Evolutionary conservation across 2,329 filamentous ascomycete genomes (phyloP), one percentile per base, ranked within the genome.

Genomic region (Apiospora arundinis): DNA sequence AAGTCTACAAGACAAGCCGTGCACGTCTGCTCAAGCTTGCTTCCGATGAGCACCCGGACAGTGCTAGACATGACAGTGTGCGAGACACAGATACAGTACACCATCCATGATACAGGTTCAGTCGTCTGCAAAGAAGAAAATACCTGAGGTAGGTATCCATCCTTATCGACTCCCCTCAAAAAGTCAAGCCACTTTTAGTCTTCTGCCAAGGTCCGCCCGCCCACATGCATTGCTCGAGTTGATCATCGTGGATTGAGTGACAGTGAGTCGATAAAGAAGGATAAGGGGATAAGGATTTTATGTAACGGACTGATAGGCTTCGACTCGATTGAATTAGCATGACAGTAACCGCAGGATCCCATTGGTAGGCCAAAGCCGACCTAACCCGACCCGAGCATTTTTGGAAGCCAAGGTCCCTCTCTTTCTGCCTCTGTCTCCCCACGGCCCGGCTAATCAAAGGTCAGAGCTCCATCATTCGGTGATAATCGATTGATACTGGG

Each of bases 301-400:
- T 45, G 42, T 45, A 49, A 49, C n/a, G 4, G 48, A 28, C 23
- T 52, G 48, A 28, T 48, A 5, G 46, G 49, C 48, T 46, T 46
- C 45, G 48, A 28, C 11, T 16, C 23, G 25, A 52, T 28, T 52
- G 48, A 52, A 21, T 46, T 32, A 32, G 3, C 32, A 32, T 16
- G 42, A 45, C 42, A 45, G 12, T 45, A 45, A 45, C 12, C 42
- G 2, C 9, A 12, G 42, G 9, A 45, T 45, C n/a, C n/a, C 4
- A 32, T 63, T 63, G 56, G 56, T 32, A 32, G 56, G 12, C 28
- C 18, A 40, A 63, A 63, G 49, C 49, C 49, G 56, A 63, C 32
- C 56, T n/a, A 32, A 63, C 32, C 56, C 21, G 56, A 63, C 56
- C 56, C 56, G 56, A 63, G 25, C 52, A 21, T 11, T 60, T 11